Conservation (phyloP, 1,284 basidiomycete species). For the Anthracocystis walkeri region DNA sequence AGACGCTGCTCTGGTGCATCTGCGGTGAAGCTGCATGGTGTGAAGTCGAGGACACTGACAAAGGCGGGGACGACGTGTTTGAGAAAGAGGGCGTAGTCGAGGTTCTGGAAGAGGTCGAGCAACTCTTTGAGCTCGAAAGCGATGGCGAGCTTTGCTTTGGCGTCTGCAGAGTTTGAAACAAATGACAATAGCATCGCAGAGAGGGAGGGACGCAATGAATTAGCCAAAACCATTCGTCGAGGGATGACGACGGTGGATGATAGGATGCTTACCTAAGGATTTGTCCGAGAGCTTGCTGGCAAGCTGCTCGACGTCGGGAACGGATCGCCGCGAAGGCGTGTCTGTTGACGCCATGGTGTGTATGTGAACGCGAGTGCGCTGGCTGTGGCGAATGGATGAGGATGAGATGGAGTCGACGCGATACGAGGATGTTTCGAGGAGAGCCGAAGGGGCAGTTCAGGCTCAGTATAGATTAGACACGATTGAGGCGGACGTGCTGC, state of each 20-base stretch:
- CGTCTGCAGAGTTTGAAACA: slow-evolving; percentile 19
- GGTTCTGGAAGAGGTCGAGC: slow-evolving; percentile 60
- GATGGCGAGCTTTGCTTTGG: slow-evolving; percentile 48
- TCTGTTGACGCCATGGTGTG: slow-evolving; percentile 41
- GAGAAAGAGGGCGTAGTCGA: slow-evolving; percentile 79
- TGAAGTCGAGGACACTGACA: slow-evolving; percentile 81
- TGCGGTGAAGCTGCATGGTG: slow-evolving; percentile 81
- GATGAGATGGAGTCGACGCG: background rate
- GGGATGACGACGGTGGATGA: too few species aligned
- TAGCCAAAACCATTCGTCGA: too few species aligned
- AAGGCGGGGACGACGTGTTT: slow-evolving; percentile 79
- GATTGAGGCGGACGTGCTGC: background rate
- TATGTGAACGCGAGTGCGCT: background rate
- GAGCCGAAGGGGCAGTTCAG: background rate
- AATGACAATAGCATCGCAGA: too few species aligned
- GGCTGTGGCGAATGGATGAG: background rate
- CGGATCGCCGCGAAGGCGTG: slow-evolving; percentile 37
- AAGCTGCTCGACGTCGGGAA: slow-evolving; percentile 50
- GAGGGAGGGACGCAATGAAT: too few species aligned
- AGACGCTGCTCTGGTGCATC: slow-evolving; percentile 81
- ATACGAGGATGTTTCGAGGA: background rate
- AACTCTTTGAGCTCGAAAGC: slow-evolving; percentile 65
- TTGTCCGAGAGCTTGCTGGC: slow-evolving; percentile 46
- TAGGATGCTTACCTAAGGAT: slow-evolving; percentile 1
- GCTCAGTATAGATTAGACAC: background rate